Evolutionary conservation across 371 early-diverging fungal species (phyloP), one percentile per base, ranked within the genome.

Genomic region (Batrachochytrium dendrobatidis): DNA sequence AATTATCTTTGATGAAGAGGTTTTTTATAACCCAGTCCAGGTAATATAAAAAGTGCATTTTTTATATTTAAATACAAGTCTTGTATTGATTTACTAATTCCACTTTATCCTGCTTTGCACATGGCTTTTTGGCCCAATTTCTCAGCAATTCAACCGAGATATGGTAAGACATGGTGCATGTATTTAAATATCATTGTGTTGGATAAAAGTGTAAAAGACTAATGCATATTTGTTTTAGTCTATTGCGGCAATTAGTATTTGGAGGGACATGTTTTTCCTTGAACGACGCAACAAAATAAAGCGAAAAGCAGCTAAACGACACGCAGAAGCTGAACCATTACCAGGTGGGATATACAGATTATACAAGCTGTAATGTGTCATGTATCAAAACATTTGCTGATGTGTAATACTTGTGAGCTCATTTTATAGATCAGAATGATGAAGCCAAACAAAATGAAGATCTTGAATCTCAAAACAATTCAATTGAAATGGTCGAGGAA

Each of bases 11-110:
- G 76, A 80, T 54, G 89, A 93, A 69, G 87, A 90, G 64, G 99
- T 98, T 17, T 99, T 99, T 71, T 99, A 98, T 78, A 99, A 99
- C 67, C 97, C 98, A 10, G 95, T 98, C 39, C 76, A 73, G 65
- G 59, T 63, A 7, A 32, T n/a, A n/a, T n/a, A n/a, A n/a, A n/a
- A n/a, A n/a, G n/a, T n/a, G n/a, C n/a, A n/a, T n/a, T n/a, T n/a
- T n/a, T n/a, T n/a, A n/a, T n/a, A n/a, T n/a, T n/a, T n/a, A n/a
- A n/a, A n/a, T n/a, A 24, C 22, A 10, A 59, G 15, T 18, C 18
- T 12, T 25, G 46, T 7, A 28, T 18, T 18, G 15, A 18, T 6
- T 1, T 53, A 28, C 12, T 6, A n/a, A 7, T 39, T n/a, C 20
- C 39, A 46, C 55, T 10, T 24, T n/a, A 8, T 22, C 34, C 4